Evolutionary conservation across 768 basidiomycete genomes (phyloP), one percentile per base, ranked within the genome.

Genomic region (Lentinula raphanica): DNA sequence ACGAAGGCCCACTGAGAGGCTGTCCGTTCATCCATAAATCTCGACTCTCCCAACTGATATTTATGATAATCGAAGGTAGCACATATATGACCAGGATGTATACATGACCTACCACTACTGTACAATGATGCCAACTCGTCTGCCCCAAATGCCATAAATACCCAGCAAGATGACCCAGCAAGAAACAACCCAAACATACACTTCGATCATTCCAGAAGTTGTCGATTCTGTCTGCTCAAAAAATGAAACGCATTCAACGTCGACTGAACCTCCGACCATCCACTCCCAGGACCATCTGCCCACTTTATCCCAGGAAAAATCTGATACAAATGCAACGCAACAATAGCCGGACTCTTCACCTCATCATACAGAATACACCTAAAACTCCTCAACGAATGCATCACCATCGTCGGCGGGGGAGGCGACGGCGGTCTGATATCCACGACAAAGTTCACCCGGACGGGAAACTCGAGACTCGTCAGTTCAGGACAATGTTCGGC

Each of bases 351-450:
- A 27, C n/a, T 35, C 27, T 39, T 36, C 35, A 53, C 51, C 8
- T 53, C 51, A 25, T 53, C 51, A 17, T 53, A 53, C 23, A 53
- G 25, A n/a, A 39, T 53, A 23, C 51, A 53, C 15, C 51, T 21
- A 19, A 53, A 53, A 25, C n/a, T 53, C 36, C 35, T 13, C 21
- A 53, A 12, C 23, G 51, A 23, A 36, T 53, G 51, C 19, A 25
- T 38, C 3, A 15, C 21, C 15, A 53, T 35, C 19, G 51, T 53
- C 12, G 51, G 51, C 9, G 51, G 23, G 3, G 51, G 51, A 23
- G 36, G 36, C 7, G 51, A 23, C 38, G 51, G 36, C 3, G 32
- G 32, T 21, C 11, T 17, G 1, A 35, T 15, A 31, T 29, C 49
- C 5, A 19, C 31, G 35, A 25, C 32, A 25, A 53, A 53, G 35